Evolutionary conservation across 2,329 filamentous ascomycete species (phyloP).

Genomic region (Aspergillus fijiensis): DNA sequence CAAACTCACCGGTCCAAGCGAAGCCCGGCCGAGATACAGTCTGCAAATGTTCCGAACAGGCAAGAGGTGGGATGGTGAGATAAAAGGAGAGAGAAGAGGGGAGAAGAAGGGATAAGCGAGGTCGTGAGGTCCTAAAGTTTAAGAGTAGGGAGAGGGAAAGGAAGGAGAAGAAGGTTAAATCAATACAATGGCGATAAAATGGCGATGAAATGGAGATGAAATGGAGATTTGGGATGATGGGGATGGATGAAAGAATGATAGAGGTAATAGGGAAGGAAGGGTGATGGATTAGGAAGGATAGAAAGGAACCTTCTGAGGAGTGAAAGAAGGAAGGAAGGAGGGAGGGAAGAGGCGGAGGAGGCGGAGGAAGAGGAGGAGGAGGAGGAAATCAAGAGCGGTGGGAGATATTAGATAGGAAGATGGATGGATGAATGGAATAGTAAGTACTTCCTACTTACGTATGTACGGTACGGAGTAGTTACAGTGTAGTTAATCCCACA

Average conservation of each 20-base stretch:
- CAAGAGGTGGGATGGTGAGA: too few species aligned
- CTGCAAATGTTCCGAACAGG: too few species aligned
- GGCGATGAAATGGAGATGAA: not conserved
- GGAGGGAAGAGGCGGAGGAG: not conserved
- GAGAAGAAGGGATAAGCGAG: too few species aligned
- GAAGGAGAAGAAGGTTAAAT: not conserved
- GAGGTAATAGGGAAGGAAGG: not conserved
- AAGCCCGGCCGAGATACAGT: too few species aligned
- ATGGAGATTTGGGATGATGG: too few species aligned
- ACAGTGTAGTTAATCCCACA: too few species aligned
- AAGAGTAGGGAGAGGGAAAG: too few species aligned
- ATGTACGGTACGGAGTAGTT: not conserved
- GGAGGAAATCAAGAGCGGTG: constrained; percentile 8
- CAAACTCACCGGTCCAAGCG: too few species aligned
- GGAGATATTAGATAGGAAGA: not conserved
- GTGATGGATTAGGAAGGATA: not conserved
- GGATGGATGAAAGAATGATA: not conserved
- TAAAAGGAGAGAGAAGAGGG: too few species aligned
- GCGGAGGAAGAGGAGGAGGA: not conserved
- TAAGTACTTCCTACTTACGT: not conserved
- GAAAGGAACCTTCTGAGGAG: not conserved
- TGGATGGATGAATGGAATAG: not conserved
- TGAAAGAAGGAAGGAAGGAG: not conserved
- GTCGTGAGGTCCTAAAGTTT: too few species aligned
- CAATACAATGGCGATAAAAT: not conserved